phyloP scores from a whole-genome alignment of 2,329 filamentous ascomycete genomes.

The Emydomyces testavorans region DNA sequence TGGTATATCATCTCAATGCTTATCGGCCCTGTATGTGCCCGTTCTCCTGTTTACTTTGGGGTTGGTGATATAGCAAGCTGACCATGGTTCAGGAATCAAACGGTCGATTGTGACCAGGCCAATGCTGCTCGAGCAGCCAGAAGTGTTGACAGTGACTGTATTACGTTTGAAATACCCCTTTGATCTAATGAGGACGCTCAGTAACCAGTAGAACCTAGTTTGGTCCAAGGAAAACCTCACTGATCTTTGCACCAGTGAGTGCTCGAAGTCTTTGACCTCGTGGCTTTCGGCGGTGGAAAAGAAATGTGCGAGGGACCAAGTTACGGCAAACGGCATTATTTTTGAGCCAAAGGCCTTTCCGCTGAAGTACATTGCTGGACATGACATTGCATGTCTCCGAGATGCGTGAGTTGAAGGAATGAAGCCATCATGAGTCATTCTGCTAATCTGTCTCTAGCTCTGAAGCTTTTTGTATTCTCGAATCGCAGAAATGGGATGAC shows the following conservation, averaged over 20 bases:
- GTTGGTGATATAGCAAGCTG: not conserved
- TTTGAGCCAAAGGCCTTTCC: conserved; percentile 17
- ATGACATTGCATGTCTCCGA: conserved; percentile 15
- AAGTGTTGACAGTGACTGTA: conserved; percentile 16
- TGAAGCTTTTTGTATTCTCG: conserved; percentile 16
- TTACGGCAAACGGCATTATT: conserved; percentile 12
- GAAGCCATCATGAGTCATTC: not conserved
- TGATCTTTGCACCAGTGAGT: conserved; percentile 14
- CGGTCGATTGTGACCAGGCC: conserved; percentile 15
- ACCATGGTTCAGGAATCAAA: conserved; percentile 16
- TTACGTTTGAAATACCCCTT: not conserved
- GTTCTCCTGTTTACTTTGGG: not conserved
- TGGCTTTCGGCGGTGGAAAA: conserved; percentile 16
- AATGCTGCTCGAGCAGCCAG: conserved; percentile 15
- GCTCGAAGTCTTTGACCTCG: conserved; percentile 12
- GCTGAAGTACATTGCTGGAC: conserved; percentile 16
- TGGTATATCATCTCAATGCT: conserved; percentile 14
- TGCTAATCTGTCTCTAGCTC: conserved; percentile 12
- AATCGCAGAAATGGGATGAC: conserved; percentile 17
- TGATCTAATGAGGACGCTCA: too few species aligned
- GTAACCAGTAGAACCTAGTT: conserved; percentile 6
- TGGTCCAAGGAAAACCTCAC: conserved; percentile 17
- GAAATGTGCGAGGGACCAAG: conserved; percentile 13
- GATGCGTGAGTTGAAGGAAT: conserved; percentile 11
- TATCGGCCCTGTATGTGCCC: conserved; percentile 15